Evolutionary conservation across 495 filamentous ascomycete species (phyloP).

Genomic region (Cudoniella acicularis): DNA sequence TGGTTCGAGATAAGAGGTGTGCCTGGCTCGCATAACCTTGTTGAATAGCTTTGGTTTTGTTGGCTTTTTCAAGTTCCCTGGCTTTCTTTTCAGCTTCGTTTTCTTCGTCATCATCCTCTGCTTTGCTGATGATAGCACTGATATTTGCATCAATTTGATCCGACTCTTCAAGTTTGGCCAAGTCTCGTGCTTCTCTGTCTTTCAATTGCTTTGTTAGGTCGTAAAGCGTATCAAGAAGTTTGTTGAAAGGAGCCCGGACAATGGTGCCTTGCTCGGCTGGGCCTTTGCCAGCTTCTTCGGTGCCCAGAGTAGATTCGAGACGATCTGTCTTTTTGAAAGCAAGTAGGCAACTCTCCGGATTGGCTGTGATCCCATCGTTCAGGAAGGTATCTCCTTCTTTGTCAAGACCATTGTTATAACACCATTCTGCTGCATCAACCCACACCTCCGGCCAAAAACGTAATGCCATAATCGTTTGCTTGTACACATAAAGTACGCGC

Average conservation of each 20-base stretch:
- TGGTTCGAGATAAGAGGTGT: slow-evolving; percentile 65
- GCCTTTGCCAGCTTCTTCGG: slow-evolving; percentile 68
- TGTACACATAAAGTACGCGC: slow-evolving; percentile 84
- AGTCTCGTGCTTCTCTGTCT: slow-evolving; percentile 63
- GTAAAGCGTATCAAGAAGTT: slow-evolving; percentile 79
- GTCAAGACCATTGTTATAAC: slow-evolving; percentile 67
- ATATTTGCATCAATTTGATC: slow-evolving; percentile 27
- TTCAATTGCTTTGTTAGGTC: slow-evolving; percentile 69
- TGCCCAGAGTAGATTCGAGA: slow-evolving; percentile 66
- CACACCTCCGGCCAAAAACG: slow-evolving; percentile 93
- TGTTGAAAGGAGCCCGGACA: slow-evolving; percentile 78
- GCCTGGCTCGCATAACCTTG: slow-evolving; percentile 68
- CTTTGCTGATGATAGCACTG: slow-evolving; percentile 41
- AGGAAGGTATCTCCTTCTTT: slow-evolving; percentile 69
- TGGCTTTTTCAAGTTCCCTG: slow-evolving; percentile 52
- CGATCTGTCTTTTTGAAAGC: slow-evolving; percentile 86
- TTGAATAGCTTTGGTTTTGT: slow-evolving; percentile 67
- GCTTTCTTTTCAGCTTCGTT: slow-evolving; percentile 50
- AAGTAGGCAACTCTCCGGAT: slow-evolving; percentile 88
- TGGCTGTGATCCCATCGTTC: slow-evolving; percentile 75
- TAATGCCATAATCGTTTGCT: slow-evolving; percentile 89
- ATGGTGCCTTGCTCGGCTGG: slow-evolving; percentile 65
- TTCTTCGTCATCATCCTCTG: slow-evolving; percentile 60
- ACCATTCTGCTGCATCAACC: slow-evolving; percentile 94
- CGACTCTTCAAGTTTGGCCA: slow-evolving; percentile 68